A percentile compares a stretch with the other conserved stretches of the same genome.
phyloP scores from a whole-genome alignment of 352 stramenopile species.

The Phytophthora constricta region DNA sequence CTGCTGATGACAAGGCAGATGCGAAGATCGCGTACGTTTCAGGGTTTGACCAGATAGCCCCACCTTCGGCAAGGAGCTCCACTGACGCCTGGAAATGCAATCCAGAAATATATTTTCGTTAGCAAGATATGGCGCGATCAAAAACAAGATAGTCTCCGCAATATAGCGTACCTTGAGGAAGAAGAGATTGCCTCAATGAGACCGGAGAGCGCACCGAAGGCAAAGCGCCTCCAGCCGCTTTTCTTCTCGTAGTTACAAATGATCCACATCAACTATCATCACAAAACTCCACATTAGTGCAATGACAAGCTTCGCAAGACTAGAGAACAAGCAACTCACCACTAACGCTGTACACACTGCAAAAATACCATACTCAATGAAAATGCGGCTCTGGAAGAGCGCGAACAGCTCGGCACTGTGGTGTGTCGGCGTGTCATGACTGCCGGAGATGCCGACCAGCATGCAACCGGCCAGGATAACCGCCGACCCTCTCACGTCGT shows the following conservation, averaged over 20 bases:
- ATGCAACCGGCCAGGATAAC: slow-evolving; percentile 82
- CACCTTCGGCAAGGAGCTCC: slow-evolving; percentile 79
- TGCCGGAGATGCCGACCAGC: slow-evolving; percentile 80
- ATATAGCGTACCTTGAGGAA: slow-evolving; percentile 77
- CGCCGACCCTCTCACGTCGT: slow-evolving; percentile 75
- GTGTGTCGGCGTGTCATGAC: slow-evolving; percentile 81
- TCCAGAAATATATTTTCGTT: slow-evolving; percentile 3
- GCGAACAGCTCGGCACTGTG: slow-evolving; percentile 80
- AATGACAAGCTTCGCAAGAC: not conserved
- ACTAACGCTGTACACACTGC: slow-evolving; percentile 41
- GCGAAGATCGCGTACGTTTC: slow-evolving; percentile 84
- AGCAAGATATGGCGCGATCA: not conserved
- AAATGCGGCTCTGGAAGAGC: slow-evolving; percentile 74
- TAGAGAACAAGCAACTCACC: slow-evolving; percentile 41
- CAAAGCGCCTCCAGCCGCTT: slow-evolving; percentile 80
- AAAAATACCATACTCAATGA: slow-evolving; percentile 71
- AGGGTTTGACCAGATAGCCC: slow-evolving; percentile 60
- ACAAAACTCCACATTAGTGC: not conserved
- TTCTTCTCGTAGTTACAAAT: slow-evolving; percentile 70
- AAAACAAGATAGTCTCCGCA: not conserved
- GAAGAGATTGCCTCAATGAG: slow-evolving; percentile 86
- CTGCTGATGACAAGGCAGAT: slow-evolving; percentile 65
- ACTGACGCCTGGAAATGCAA: slow-evolving; percentile 63
- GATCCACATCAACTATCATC: slow-evolving; percentile 69
- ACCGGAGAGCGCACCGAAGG: slow-evolving; percentile 80